Evolutionary conservation across 768 basidiomycete species (phyloP).

Genomic region (Saitozyma sp.): DNA sequence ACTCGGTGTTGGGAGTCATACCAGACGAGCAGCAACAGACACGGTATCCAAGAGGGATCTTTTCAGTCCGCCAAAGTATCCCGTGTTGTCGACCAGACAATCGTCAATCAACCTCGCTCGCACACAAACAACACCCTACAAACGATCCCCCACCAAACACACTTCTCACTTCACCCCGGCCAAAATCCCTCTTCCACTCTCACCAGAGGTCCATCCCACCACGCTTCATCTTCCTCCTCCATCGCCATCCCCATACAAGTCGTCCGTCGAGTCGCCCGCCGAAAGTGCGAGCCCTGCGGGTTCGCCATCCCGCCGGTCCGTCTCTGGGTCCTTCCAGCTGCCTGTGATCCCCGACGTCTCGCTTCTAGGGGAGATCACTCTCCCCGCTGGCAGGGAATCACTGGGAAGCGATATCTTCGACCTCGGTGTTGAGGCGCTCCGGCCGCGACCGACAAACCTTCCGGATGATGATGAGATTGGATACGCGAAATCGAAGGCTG

Average conservation of each 20-base stretch:
- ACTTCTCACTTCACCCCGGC: neutral
- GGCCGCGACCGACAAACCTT: neutral
- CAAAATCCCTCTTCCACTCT: constrained; percentile 1
- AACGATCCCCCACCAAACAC: constrained; percentile 5
- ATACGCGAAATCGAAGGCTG: neutral
- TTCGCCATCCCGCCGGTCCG: no score
- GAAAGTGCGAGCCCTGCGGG: no score
- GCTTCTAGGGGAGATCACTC: no score
- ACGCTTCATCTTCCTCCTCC: constrained; percentile 6
- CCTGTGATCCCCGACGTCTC: no score
- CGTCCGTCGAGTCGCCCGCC: neutral
- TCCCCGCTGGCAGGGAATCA: neutral
- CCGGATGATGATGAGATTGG: neutral
- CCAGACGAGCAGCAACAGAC: no score
- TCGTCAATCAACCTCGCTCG: constrained; percentile 17
- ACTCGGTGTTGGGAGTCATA: neutral
- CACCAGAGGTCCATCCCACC: neutral
- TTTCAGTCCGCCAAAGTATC: constrained; percentile 14
- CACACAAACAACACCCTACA: constrained; percentile 2
- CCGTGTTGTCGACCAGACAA: constrained; percentile 33
- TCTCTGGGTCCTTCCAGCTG: no score
- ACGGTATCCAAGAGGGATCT: neutral
- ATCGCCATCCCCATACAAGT: neutral
- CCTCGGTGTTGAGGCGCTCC: constrained; percentile 1
- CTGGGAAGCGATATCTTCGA: constrained; percentile 14